Base-by-base conservation (phyloP, 805 yeast genomes). In the Schwanniomyces polymorphus region DNA sequence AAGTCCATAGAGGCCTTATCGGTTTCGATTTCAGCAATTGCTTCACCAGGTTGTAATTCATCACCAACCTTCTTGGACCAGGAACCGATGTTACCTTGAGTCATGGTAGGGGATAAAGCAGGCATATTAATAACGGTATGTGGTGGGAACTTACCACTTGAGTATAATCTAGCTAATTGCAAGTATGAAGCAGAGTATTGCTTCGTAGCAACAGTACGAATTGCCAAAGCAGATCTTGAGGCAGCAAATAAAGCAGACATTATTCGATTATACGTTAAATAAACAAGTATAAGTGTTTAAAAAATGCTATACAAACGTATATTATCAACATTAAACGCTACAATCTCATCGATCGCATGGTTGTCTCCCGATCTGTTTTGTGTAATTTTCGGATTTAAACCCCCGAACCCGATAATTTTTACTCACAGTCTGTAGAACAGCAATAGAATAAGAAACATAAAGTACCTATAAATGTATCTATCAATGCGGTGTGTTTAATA, bases 61-160 rank as follows among this genome's bases (percentile, higher is more conserved):
- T 94, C 99, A 63, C 99, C 99, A 33, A 85, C 88, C 39, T 80
- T 70, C 76, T 91, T 94, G 65, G 84, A 80, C 99, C 99, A 94
- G 49, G 82, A 76, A 34, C 92, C 92, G 55, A 94, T 76, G 68
- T 83, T 86, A 66, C 99, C 99, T 65, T 88, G 92, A 51, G 97
- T 88, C 99, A 94, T 94, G 45, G 99, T 94, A 55, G 99, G 99
- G n/a, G 98, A 92, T 61, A 94, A 77, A 8, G 99, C 99, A 42
- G 99, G 99, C 99, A 94, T 94, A 67, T 85, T 86, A 60, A 94
- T 90, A 63, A 94, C 84, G 50, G 87, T 82, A 72, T 94, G 97
- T 17, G 83, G 70, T 29, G 97, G 97, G 72, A 81, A 88, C 56
- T 73, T 71, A 34, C 67, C 68, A 27, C 76, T 68, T 23, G 76